Evolutionary conservation across 2,329 filamentous ascomycete species (phyloP).

Genomic region (Cordyceps militaris): DNA sequence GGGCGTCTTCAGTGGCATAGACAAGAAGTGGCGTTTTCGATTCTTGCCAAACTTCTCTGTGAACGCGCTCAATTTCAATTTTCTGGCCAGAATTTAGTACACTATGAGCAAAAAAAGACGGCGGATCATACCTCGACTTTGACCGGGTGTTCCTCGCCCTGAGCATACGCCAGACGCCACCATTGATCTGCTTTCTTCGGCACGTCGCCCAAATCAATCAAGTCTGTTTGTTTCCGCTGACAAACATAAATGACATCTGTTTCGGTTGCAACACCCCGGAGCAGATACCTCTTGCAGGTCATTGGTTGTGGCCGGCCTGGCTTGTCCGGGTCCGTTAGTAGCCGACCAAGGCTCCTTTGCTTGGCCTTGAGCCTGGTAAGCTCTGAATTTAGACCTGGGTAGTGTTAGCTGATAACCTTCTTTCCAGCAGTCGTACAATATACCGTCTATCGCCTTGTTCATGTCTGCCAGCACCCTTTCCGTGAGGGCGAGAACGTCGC

Average conservation of each 20-base stretch:
- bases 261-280: slow-evolving; percentile 45
- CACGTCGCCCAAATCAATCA: slow-evolving; percentile 35
- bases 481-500: slow-evolving; percentile 28
- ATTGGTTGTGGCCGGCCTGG: slow-evolving; percentile 30
- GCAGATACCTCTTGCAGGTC: slow-evolving; percentile 38
- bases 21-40: slow-evolving; percentile 42
- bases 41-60: slow-evolving; percentile 40
- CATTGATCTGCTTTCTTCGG: slow-evolving; percentile 39
- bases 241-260: slow-evolving; percentile 45
- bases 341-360: slow-evolving; percentile 30
- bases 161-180: slow-evolving; percentile 45
- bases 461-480: slow-evolving; percentile 29
- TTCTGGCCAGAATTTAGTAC: slow-evolving; percentile 32
- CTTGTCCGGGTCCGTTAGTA: slow-evolving; percentile 35
- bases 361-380: slow-evolving; percentile 27
- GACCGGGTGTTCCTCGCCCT: slow-evolving; percentile 32
- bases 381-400: slow-evolving; percentile 24
- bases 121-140: slow-evolving; percentile 38
- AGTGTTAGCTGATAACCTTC: slow-evolving; percentile 17
- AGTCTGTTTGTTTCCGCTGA: slow-evolving; percentile 32
- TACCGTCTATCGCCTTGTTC: slow-evolving; percentile 30
- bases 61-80: slow-evolving; percentile 37
- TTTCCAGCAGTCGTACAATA: slow-evolving; percentile 12
- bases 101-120: slow-evolving; percentile 8
- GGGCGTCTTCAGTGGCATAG: slow-evolving; percentile 46